Evolutionary conservation across 2,329 filamentous ascomycete genomes (phyloP), one percentile per base, ranked within the genome.

Genomic region (Dryadomyces quercus-mongolicae): DNA sequence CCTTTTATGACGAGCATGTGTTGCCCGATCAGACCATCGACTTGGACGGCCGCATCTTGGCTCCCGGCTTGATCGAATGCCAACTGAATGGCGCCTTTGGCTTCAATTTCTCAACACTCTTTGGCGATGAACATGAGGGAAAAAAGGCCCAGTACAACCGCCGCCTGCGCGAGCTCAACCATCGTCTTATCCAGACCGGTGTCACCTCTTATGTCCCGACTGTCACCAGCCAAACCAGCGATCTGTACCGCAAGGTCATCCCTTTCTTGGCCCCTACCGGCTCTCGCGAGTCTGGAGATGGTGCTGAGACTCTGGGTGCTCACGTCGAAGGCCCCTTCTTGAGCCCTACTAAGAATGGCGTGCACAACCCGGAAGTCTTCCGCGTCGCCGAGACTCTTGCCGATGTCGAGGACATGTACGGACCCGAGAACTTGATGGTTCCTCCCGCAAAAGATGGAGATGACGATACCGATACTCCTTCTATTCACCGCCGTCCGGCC

Each of bases 261-360:
- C 88, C 87, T 16, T 85, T 84, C 62, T 78, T 95, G 12, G 87
- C 82, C 0, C 88, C 88, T 1, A 88, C 85, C 0, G 84, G 84
- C 16, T 65, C 67, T 55, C 62, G 67, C 15, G 79, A 86, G 58
- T 72, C 87, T 38, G 68, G 74, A 44, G 80, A 88, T 58, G 91
- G 91, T 48, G 83, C 88, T 49, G 90, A 95, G 70, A 93, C 88
- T 0, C 78, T 96, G 15, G 91, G 91, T 34, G 90, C 90, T 3
- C 91, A 96, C 64, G 86, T 88, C 65, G 91, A 96, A 74, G 91
- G 91, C 0, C 91, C 91, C 0, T 96, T 96, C 69, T 75, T 96
- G 54, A 88, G 74, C 62, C 84, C 86, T 0, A 80, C 81, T 49
- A 92, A 92, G 66, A 94, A 95, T 64, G 91, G 91, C 51, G 85